Conservation (phyloP, 352 stramenopile genomes). For the Phytophthora uliginosa region DNA sequence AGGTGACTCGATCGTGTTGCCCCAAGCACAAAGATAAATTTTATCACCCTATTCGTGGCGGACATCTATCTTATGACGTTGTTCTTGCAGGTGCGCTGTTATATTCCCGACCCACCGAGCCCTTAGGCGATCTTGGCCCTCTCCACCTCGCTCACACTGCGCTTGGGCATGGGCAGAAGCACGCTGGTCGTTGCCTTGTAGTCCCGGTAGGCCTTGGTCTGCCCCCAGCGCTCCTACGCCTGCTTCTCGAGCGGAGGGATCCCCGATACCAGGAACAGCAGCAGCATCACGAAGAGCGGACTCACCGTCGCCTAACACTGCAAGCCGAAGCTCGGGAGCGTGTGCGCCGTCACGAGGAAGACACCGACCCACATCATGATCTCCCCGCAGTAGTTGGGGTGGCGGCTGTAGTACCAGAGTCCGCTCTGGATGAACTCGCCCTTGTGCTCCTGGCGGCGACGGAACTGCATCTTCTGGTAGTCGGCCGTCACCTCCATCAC, state of each 20-base stretch:
- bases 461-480: slow-evolving; percentile 87
- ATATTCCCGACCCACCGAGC: too few relatives aligned
- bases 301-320: slow-evolving; percentile 51
- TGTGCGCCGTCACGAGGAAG: slow-evolving; percentile 61
- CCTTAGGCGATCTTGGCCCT: slow-evolving; percentile 11
- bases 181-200: slow-evolving; percentile 86
- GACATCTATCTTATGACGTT: not conserved
- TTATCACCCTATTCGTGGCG: not conserved
- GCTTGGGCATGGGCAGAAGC: slow-evolving; percentile 55
- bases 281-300: slow-evolving; percentile 72
- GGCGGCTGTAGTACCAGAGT: slow-evolving; percentile 90
- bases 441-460: slow-evolving; percentile 64
- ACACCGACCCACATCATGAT: slow-evolving; percentile 89
- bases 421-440: slow-evolving; percentile 81
- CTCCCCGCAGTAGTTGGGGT: slow-evolving; percentile 95
- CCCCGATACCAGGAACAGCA: slow-evolving; percentile 77
- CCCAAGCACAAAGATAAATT: not conserved
- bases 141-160: not conserved
- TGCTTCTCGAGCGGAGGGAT: slow-evolving; percentile 82
- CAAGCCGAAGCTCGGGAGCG: slow-evolving; percentile 44
- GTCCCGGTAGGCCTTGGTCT: slow-evolving; percentile 58
- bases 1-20: not conserved
- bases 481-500: slow-evolving; percentile 80
- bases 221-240: slow-evolving; percentile 73
- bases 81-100: too few relatives aligned